Base-by-base conservation (phyloP, 2,329 filamentous ascomycete species). In the Penicillium sp. region DNA sequence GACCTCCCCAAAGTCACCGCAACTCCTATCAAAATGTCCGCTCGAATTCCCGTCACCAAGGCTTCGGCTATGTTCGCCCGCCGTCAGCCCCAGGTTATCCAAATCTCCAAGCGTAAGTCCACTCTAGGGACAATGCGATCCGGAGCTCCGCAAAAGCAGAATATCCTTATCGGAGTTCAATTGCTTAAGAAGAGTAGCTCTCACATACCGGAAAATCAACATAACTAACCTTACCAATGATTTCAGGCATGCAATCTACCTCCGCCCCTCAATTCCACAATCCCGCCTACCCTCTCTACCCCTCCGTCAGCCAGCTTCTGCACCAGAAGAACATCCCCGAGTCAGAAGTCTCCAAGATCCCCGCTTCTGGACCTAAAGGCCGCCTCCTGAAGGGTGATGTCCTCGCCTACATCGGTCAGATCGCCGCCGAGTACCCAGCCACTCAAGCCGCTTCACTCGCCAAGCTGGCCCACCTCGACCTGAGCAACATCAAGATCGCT, bases 351-450 rank as follows among this genome's bases (percentile, higher is more conserved):
- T 82, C 86, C 76, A 89, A 90, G 74, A 97, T 98, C 74, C 89
- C 87, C 53, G 89, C 92, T 6, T 93, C 91, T 21, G 95, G 95
- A 25, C 95, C 95, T 29, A 88, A 88, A 68, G 92, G 93, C 57
- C 88, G 95, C 60, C 81, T 99, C 54, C 83, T 99, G 61, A 99
- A 99, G 83, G 95, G 95, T 55, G 95, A 99, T 72, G 89, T 99
- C 7, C 86, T 99, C 53, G 93, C 92, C 48, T 95, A 93, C 75
- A 77, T 98, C 16, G 95, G 95, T 61, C 81, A 83, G 66, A 91
- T 97, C 69, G 81, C 88, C 59, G 80, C 87, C 62, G 82, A 87
- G 58, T 89, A 91, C 65, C 90, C 93, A 2, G 83, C 85, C 23
- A 81, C 86, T 60, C 83, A 92, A 66, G 89, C 90, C 54, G 80